Percentiles rank a stretch among this genome's conserved stretches.
Evolutionary conservation across 1,139 yeast species (phyloP).

Genomic region (Sporopachydermia cereana): DNA sequence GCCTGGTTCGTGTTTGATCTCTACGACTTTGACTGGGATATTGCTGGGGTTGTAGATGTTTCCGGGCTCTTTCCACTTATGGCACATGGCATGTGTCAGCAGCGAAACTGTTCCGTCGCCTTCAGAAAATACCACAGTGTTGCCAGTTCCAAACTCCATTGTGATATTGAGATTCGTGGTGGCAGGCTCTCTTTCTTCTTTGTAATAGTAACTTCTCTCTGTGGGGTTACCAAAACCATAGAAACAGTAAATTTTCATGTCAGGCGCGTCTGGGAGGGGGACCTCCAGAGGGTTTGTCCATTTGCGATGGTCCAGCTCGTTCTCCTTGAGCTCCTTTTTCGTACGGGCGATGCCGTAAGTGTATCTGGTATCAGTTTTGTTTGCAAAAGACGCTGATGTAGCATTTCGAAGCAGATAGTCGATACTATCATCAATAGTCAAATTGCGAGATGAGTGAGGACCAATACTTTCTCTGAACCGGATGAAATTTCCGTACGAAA

Average conservation of each 20-base stretch:
- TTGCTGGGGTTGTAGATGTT: slow-evolving; percentile 78
- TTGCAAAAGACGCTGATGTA: slow-evolving; percentile 58
- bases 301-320: slow-evolving; percentile 58
- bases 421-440: slow-evolving; percentile 56
- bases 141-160: slow-evolving; percentile 45
- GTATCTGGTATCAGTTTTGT: slow-evolving; percentile 55
- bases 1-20: slow-evolving; percentile 88
- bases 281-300: slow-evolving; percentile 94
- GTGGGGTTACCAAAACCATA: slow-evolving; percentile 96
- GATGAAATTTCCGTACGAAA: slow-evolving; percentile 66
- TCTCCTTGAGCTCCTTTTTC: slow-evolving; percentile 42
- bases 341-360: slow-evolving; percentile 67
- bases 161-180: slow-evolving; percentile 47
- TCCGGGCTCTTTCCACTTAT: slow-evolving; percentile 68
- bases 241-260: slow-evolving; percentile 77
- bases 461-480: slow-evolving; percentile 41
- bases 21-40: slow-evolving; percentile 65
- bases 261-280: slow-evolving; percentile 85
- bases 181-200: slow-evolving; percentile 43
- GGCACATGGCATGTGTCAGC: slow-evolving; percentile 68
- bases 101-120: slow-evolving; percentile 95
- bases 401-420: slow-evolving; percentile 51
- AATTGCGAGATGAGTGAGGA: slow-evolving; percentile 34
- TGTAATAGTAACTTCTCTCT: slow-evolving; percentile 81
- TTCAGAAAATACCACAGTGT: slow-evolving; percentile 66